Conservation (phyloP, 108 stramenopile genomes). For the Pseudonitzschia delicatissima region DNA sequence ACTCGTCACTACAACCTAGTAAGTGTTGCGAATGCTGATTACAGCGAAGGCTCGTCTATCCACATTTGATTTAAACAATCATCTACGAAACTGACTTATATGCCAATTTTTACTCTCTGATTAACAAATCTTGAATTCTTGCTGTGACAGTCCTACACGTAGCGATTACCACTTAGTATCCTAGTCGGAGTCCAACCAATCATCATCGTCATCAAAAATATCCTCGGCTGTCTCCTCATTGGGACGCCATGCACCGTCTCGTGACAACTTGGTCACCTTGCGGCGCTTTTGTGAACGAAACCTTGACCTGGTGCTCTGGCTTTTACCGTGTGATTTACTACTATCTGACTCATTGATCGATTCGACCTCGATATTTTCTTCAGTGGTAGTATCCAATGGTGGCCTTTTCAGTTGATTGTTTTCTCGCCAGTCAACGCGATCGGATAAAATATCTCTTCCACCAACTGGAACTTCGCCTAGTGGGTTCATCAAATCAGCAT, state of each 20-base stretch:
- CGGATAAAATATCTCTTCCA: neutral
- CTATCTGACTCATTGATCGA: neutral
- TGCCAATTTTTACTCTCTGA: too few relatives aligned
- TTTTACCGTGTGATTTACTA: neutral
- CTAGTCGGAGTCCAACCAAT: conserved; percentile 27
- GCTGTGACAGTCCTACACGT: too few relatives aligned
- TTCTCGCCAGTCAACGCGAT: neutral
- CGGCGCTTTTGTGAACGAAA: conserved; percentile 7
- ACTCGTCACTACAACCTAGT: too few relatives aligned
- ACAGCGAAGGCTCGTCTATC: too few relatives aligned
- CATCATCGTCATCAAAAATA: neutral
- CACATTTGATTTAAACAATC: too few relatives aligned
- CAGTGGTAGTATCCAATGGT: neutral
- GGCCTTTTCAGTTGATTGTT: neutral
- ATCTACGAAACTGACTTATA: too few relatives aligned
- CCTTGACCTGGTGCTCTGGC: neutral
- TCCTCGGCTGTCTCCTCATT: neutral
- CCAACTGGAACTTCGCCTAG: neutral
- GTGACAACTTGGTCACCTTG: conserved; percentile 28
- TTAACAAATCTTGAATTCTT: too few relatives aligned
- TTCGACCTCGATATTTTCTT: neutral
- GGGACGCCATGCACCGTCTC: conserved; percentile 27
- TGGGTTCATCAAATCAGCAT: conserved; percentile 8
- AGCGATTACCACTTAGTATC: too few relatives aligned
- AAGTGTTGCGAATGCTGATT: too few relatives aligned